Base-by-base conservation (phyloP, 108 stramenopile genomes). In the Cyclostephanos tholiformis region DNA sequence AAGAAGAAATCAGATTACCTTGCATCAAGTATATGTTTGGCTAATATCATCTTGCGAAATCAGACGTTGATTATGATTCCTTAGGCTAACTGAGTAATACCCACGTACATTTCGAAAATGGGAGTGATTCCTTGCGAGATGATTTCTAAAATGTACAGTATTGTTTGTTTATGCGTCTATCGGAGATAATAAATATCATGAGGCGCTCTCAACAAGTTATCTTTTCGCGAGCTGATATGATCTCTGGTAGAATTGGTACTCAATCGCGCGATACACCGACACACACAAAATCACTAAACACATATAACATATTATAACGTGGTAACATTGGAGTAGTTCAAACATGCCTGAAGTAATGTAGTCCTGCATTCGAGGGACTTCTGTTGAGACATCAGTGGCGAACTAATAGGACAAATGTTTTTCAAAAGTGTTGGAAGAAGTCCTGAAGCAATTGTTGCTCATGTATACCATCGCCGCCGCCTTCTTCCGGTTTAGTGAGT, bases 1-100 rank as follows among this genome's bases (percentile, higher is more conserved):
- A 73, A 35, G 82, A 79, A 58, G 85, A 86, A 17, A 80, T 86
- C 44, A 69, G 56, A 30, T 48, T 86, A 58, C 85, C 85, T 17
- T 76, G 79, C 46, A 65, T 86, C 58, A 86, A 83, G 67, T 86
- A 80, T 56, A 49, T 71, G 0, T 63, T 83, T 7, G 41, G 41
- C 41, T 41, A 41, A 41, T 41, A 41, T 12, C 41, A 12, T 41
- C 41, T 7, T 12, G 41, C 4, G 32, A 32, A 32, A 2, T 4
- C 41, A 41, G 4, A 12, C 41, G 1, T 10, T 9, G 4, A 1
- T 53, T 4, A 53, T n/a, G n/a, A n/a, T n/a, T 53, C 52, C 14
- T 48, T 43, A 65, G 23, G 10, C 19, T 11, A 65, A 9, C 11
- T 44, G 20, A 63, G 32, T 16, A 66, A 14, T 30, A 48, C 48